A percentile compares a stretch with the other conserved stretches of the same genome.
Conservation (phyloP, 768 basidiomycete genomes). For the Mycena rosella region DNA sequence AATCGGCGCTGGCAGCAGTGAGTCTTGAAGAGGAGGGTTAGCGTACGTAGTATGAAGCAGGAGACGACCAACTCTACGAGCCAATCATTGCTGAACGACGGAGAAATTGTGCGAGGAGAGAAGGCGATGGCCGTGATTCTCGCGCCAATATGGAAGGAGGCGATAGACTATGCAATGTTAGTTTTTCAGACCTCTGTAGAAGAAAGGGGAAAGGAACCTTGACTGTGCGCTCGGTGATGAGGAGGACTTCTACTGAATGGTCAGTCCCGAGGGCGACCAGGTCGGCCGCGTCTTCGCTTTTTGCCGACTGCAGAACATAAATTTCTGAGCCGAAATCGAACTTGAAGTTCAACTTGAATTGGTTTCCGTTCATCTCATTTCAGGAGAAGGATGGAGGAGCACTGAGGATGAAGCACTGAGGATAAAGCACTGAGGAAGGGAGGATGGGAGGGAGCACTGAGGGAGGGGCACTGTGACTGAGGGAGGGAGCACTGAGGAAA, state of each 20-base stretch:
- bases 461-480: too few species aligned
- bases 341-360: conserved; percentile 54
- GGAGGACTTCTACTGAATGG: conserved; percentile 77
- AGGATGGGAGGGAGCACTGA: too few species aligned
- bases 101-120: conserved; percentile 79
- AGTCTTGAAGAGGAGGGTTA: conserved; percentile 59
- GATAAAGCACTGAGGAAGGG: too few species aligned
- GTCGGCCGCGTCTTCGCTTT: conserved; percentile 73
- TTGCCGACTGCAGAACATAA: conserved; percentile 72
- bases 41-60: conserved; percentile 1
- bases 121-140: conserved; percentile 83
- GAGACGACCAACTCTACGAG: conserved; percentile 69
- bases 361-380: too few species aligned
- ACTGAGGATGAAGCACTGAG: too few species aligned
- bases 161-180: conserved; percentile 57
- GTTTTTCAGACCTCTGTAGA: conserved; percentile 7
- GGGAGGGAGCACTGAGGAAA: too few species aligned
- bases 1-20: conserved; percentile 75
- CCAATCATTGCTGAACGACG: conserved; percentile 75
- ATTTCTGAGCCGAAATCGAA: conserved; percentile 69
- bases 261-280: conserved; percentile 81
- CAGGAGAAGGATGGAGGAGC: too few species aligned
- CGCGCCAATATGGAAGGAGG: conserved; percentile 80
- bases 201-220: conserved; percentile 13
- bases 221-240: conserved; percentile 61